Base-by-base conservation (phyloP, 495 filamentous ascomycete genomes). In the Cenococcum geophilum region DNA sequence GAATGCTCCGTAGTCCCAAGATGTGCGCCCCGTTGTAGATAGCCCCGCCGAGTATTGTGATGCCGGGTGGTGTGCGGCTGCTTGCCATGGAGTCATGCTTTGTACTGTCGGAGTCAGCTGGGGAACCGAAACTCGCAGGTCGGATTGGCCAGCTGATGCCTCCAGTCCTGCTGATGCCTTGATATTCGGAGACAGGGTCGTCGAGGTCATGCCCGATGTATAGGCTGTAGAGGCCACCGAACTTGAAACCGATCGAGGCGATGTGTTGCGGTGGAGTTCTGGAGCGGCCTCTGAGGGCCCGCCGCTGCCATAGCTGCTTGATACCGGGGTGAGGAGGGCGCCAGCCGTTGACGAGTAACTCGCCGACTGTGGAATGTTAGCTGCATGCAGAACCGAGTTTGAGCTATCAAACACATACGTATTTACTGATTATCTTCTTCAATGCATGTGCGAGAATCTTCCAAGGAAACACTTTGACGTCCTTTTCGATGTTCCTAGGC, bases 391-490 rank as follows among this genome's bases (percentile, higher is more conserved):
- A 12, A 16, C 27, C 18, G 22, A 10, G 21, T 14, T 21, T 32
- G 5, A 32, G 0, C 18, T 27, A n/a, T 56, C 10, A 35, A 32
- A 43, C n/a, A 82, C 87, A 79, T 75, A 89, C 88, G 75, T 97
- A 98, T 91, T 98, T 98, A 62, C 89, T 86, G 72, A 97, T 95
- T 69, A 97, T 96, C 77, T 98, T 98, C 79, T 91, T 93, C 57
- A 98, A 76, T 0, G 93, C 92, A 47, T 82, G 80, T 12, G 78
- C 79, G 12, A 98, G 76, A 52, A 89, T 87, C 70, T 86, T 89
- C 95, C 93, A 98, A 11, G 89, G 85, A 70, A 97, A 98, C 5
- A 97, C 93, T 74, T 98, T 98, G 67, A 98, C 89, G 68, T 96
- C 92, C 75, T 98, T 98, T 78, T 97, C 93, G 66, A 98, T 98